These are phyloP conservation scores for Ophiostoma sp. DNA, from an alignment of 2,329 filamentous ascomycete species.

Conservation along the genomic window DNA sequence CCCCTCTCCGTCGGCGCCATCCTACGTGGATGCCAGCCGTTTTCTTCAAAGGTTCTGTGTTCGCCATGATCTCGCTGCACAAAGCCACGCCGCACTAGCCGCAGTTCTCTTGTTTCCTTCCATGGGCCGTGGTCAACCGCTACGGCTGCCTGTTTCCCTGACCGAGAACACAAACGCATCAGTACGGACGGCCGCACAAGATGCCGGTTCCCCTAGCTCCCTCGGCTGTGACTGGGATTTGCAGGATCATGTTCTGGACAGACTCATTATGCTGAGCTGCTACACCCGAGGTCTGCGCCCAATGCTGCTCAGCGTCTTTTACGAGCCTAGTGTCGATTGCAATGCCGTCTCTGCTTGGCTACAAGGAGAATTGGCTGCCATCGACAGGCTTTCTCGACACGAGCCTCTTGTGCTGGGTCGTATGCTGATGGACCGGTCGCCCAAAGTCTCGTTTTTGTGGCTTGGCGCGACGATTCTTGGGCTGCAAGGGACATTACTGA, in stretches of 20 bases:
- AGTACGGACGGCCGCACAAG: too few relatives aligned
- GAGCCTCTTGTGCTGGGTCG: conserved; percentile 26
- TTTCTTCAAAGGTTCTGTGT: conserved; percentile 28
- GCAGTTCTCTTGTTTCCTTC: conserved; percentile 28
- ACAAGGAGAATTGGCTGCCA: conserved; percentile 29
- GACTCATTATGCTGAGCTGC: conserved; percentile 30
- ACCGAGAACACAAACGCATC: not conserved
- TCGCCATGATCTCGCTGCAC: conserved; percentile 26
- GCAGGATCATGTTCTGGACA: conserved; percentile 21
- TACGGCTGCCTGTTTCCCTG: conserved; percentile 22
- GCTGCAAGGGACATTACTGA: conserved; percentile 25
- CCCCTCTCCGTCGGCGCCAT: conserved; percentile 18
- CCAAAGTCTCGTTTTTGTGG: conserved; percentile 30
- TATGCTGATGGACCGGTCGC: conserved; percentile 30
- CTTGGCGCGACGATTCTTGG: conserved; percentile 29
- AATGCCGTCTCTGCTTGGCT: conserved; percentile 32
- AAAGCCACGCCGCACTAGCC: conserved; percentile 29
- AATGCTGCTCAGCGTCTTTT: conserved; percentile 31
- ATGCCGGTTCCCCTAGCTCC: not conserved
- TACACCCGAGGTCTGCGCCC: conserved; percentile 27
- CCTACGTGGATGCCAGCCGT: conserved; percentile 25
- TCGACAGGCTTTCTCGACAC: conserved; percentile 25
- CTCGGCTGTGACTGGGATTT: conserved; percentile 2
- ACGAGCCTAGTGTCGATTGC: conserved; percentile 30
- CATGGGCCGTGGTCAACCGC: conserved; percentile 16